Evolutionary conservation across 2,329 filamentous ascomycete genomes (phyloP).

Genomic region (Colletotrichum sp.): DNA sequence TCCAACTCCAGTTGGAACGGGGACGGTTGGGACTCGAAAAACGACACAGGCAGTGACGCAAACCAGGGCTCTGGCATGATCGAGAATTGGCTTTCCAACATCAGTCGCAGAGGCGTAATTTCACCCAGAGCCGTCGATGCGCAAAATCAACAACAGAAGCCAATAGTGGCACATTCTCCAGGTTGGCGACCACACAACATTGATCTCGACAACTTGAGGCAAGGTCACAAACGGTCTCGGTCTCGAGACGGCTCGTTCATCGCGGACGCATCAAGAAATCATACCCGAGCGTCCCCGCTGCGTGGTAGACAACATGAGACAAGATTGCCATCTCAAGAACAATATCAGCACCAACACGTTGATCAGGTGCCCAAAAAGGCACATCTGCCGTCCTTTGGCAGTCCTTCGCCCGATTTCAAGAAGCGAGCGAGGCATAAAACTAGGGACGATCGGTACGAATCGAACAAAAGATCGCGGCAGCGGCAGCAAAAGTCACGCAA

Average conservation of each 20-base stretch:
- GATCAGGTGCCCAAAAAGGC: not conserved
- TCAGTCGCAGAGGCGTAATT: not conserved
- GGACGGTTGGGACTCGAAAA: not conserved
- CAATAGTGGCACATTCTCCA: not conserved
- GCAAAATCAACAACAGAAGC: not conserved
- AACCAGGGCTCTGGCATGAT: not conserved
- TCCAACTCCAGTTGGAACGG: not conserved
- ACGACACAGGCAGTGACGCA: not conserved
- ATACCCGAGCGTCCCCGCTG: not conserved
- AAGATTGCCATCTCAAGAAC: not conserved
- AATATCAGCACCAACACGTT: not conserved
- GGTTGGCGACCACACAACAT: slow-evolving; percentile 1
- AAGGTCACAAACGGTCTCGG: not conserved
- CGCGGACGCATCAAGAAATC: not conserved
- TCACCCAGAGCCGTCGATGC: not conserved
- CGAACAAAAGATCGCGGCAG: slow-evolving; percentile 31
- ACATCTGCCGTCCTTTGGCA: not conserved
- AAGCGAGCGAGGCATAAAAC: slow-evolving; percentile 62
- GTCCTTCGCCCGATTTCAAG: slow-evolving; percentile 40
- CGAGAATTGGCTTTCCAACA: slow-evolving; percentile 7
- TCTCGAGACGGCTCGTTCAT: slow-evolving; percentile 22
- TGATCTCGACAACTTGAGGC: not conserved
- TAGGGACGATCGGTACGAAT: slow-evolving; percentile 59
- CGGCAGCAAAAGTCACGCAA: slow-evolving; percentile 21
- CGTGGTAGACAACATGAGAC: not conserved